These are phyloP conservation scores for Hypoxylon sp. DNA, from an alignment of 2,329 filamentous ascomycete genomes.

Conservation along the genomic window DNA sequence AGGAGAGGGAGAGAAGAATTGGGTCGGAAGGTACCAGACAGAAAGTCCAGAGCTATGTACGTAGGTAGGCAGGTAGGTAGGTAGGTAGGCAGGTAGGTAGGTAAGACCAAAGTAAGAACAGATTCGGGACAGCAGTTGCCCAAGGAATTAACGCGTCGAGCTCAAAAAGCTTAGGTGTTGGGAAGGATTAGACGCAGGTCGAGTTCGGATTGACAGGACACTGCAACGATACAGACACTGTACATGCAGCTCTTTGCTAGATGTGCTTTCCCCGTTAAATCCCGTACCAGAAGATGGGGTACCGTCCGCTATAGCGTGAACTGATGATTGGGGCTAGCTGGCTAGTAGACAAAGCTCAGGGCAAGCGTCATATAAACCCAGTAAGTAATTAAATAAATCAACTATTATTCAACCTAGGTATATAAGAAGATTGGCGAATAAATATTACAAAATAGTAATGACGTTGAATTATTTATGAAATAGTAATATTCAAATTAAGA, in stretches of 20 bases:
- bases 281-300: conserved; percentile 17
- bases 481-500: too few species aligned
- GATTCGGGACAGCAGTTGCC: neutral
- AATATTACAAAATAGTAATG: conserved; percentile 1
- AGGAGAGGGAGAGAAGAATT: too few species aligned
- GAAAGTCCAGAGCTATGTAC: too few species aligned
- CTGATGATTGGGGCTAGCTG: conserved; percentile 10
- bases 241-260: conserved; percentile 21
- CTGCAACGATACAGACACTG: conserved; percentile 15
- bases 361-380: conserved; percentile 23
- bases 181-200: conserved; percentile 13
- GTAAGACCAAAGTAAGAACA: conserved; percentile 1
- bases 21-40: too few species aligned
- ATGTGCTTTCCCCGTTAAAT: conserved; percentile 25
- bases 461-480: too few species aligned
- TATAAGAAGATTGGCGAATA: conserved; percentile 5
- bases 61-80: too few species aligned
- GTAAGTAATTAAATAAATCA: conserved; percentile 4
- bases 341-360: conserved; percentile 17
- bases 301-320: conserved; percentile 12
- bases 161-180: conserved; percentile 6
- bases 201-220: conserved; percentile 11
- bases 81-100: too few species aligned
- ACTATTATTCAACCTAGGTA: neutral
- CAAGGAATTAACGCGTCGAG: conserved; percentile 11